Conservation (phyloP, 2,329 filamentous ascomycete species). For the Claviceps africana region DNA sequence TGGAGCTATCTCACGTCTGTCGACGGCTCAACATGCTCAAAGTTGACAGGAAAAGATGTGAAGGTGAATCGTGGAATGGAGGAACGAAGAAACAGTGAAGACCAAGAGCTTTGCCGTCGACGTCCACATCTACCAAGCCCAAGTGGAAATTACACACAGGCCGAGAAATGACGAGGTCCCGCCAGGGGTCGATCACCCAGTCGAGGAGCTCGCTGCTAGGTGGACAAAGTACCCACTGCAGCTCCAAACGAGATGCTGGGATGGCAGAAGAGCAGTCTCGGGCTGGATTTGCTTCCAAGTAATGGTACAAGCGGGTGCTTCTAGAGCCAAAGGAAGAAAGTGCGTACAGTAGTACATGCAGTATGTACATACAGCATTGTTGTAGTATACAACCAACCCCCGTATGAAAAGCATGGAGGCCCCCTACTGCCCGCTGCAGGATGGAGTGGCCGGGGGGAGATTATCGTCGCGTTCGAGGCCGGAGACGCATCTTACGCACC, state of each 20-base stretch:
- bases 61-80: neutral
- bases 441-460: neutral
- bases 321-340: neutral
- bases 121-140: neutral
- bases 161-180: constrained; percentile 5
- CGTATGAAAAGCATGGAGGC: neutral
- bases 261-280: neutral
- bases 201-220: neutral
- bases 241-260: neutral
- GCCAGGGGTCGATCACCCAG: neutral
- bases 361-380: too few species aligned
- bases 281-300: neutral
- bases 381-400: too few species aligned
- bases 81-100: neutral
- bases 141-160: constrained; percentile 1
- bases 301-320: neutral
- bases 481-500: neutral
- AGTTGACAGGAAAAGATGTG: neutral
- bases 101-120: neutral
- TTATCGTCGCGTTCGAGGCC: neutral
- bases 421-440: neutral
- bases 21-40: neutral
- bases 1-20: constrained; percentile 1
- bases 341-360: neutral
- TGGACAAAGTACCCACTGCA: constrained; percentile 2